Conservation (phyloP, 176 grass and related monocot genomes). For the Areca catechu region DNA sequence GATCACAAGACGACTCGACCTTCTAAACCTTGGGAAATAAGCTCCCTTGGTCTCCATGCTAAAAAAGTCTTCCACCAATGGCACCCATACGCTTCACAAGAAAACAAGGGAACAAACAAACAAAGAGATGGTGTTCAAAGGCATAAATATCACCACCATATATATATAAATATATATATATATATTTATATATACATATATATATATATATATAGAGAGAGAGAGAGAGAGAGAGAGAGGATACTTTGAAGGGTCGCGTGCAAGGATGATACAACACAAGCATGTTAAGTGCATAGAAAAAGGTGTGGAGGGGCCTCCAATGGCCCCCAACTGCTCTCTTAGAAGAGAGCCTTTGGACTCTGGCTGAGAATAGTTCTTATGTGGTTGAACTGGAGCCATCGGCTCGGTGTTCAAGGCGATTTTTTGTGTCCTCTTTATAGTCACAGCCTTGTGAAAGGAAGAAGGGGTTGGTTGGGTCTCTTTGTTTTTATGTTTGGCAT, state of each 20-base stretch:
- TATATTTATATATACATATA: no score
- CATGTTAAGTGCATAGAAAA: neutral
- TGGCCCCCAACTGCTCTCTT: conserved; percentile 13
- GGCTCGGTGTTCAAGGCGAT: conserved; percentile 32
- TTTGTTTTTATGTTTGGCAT: conserved; percentile 21
- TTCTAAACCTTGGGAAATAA: conserved; percentile 1
- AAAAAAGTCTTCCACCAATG: no score
- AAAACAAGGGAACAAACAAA: conserved; percentile 34
- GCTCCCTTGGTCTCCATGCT: neutral
- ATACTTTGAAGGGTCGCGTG: neutral
- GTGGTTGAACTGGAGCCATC: conserved; percentile 55
- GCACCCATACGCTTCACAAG: conserved; percentile 13
- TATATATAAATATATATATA: no score
- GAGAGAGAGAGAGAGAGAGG: neutral
- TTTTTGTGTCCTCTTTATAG: conserved; percentile 25
- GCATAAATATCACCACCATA: neutral
- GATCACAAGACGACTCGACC: neutral
- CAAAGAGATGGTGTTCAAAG: conserved; percentile 14
- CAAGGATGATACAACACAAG: conserved; percentile 3
- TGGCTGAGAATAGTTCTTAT: conserved; percentile 18
- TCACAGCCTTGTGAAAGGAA: neutral
- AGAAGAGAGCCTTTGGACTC: conserved; percentile 15
- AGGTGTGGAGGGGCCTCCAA: no score
- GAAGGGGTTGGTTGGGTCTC: conserved; percentile 30
- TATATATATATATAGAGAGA: no score